These are phyloP conservation scores for Pseudocercospora vitis DNA, from an alignment of 2,329 filamentous ascomycete genomes.

Conservation along the genomic window DNA sequence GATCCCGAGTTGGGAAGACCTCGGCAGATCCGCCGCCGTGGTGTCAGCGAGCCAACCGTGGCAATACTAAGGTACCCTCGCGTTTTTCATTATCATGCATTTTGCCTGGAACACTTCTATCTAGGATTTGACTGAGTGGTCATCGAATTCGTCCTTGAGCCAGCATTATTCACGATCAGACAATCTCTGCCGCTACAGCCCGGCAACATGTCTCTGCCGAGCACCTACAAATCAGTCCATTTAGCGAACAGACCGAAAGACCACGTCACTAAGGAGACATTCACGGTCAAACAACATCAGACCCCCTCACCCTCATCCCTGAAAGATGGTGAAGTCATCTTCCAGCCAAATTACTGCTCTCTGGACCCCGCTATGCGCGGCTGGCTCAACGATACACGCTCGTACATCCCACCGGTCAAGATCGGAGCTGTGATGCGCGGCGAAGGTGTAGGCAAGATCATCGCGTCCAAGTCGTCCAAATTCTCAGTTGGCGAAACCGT, in stretches of 20 bases:
- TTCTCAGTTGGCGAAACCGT: constrained; percentile 42
- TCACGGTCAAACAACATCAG: constrained; percentile 24
- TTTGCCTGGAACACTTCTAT: too few relatives aligned
- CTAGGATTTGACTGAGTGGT: background rate
- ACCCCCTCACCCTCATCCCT: constrained; percentile 24
- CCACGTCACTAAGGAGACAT: constrained; percentile 28
- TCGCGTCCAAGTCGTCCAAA: constrained; percentile 37
- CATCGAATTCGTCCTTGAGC: too few relatives aligned
- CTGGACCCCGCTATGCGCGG: constrained; percentile 56
- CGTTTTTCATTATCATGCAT: too few relatives aligned
- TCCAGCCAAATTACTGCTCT: constrained; percentile 51
- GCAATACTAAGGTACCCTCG: too few relatives aligned
- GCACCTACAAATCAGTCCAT: constrained; percentile 29
- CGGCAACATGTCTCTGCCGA: constrained; percentile 18
- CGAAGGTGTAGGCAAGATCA: constrained; percentile 40
- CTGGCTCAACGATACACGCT: constrained; percentile 50
- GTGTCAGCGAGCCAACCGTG: too few relatives aligned
- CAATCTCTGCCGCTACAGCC: too few relatives aligned
- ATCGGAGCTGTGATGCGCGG: constrained; percentile 44
- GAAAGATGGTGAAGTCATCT: constrained; percentile 46
- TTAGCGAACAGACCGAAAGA: constrained; percentile 29
- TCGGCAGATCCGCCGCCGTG: too few relatives aligned
- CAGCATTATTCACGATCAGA: background rate
- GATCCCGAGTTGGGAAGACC: background rate
- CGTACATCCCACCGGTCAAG: constrained; percentile 50